Evolutionary conservation across 2,329 filamentous ascomycete genomes (phyloP), one percentile per base, ranked within the genome.

Genomic region (Fusarium concolor): DNA sequence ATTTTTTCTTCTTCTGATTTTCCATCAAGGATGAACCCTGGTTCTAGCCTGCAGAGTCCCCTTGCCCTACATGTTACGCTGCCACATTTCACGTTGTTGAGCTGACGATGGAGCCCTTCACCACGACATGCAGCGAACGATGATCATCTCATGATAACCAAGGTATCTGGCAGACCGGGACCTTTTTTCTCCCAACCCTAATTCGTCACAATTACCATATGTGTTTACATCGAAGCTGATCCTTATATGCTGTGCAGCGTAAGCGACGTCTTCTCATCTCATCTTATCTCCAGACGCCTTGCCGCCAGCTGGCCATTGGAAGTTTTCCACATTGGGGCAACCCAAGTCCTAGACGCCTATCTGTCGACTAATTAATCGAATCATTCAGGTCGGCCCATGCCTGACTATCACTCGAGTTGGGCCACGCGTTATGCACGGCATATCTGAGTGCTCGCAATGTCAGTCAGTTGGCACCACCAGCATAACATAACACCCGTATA

Each of bases 111-210:
- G 56, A 43, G 24, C 55, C 56, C 38, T 43, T 59, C 28, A 49
- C 56, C 57, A 56, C 65, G 28, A 54, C 60, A 39, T 68, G 63
- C 65, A 70, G 69, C 56, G 61, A 67, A 74, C 66, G 68, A 71
- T 71, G 52, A 72, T 74, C 72, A 72, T 70, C 70, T 71, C 57
- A 74, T 74, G 64, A 74, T 73, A 62, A 33, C 29, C 24, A 44
- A 60, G 18, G 38, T 29, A 24, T 53, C 47, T 67, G 58, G 44
- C 68, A 59, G 61, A 61, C 59, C 58, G 56, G 65, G 52, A 58
- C 62, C 61, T 24, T 60, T 65, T 52, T 31, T 39, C 28, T 42
- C 50, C 18, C 15, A 33, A 51, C 42, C 44, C 42, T 39, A 44
- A 51, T 42, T 20, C 38, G 41, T 45, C 39, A 47, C 37, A 49